phyloP scores from a whole-genome alignment of 345 rosid species.

The Acer negundo region DNA sequence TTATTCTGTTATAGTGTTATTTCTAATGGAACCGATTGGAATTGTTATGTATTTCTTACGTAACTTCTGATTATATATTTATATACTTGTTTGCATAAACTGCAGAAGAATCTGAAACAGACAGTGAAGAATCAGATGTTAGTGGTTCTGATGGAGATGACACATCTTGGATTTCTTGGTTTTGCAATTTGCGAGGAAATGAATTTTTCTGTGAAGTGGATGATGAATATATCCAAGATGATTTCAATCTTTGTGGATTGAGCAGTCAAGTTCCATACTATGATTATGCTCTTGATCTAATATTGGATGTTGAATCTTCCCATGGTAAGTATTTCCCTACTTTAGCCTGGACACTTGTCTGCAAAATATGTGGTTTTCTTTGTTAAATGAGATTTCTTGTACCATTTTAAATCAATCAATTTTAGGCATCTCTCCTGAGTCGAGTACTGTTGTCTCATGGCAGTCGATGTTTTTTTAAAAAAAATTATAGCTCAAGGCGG shows the following conservation, averaged over 20 bases:
- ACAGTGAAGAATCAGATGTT: constrained; percentile 78
- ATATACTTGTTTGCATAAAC: constrained; percentile 12
- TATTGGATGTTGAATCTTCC: constrained; percentile 89
- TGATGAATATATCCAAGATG: constrained; percentile 95
- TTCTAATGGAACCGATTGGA: not conserved
- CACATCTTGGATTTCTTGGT: constrained; percentile 99
- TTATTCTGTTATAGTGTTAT: not conserved
- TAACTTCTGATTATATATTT: constrained; percentile 9
- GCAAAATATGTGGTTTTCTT: not conserved
- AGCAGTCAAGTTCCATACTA: constrained; percentile 97
- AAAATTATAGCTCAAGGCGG: not conserved
- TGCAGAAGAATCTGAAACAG: constrained; percentile 79
- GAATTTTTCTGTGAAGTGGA: constrained; percentile 98
- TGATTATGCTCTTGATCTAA: constrained; percentile 92
- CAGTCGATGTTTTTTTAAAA: not conserved
- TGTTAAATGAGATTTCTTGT: not conserved
- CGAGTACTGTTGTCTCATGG: not conserved
- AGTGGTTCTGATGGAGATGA: constrained; percentile 95
- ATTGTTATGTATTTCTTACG: not conserved
- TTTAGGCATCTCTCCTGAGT: not conserved
- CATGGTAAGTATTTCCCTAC: constrained; percentile 56
- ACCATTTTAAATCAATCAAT: not conserved
- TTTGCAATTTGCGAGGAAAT: constrained; percentile 92
- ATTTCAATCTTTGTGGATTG: constrained; percentile 94
- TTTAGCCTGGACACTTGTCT: not conserved